Evolutionary conservation across 306 rosid species (phyloP).

Genomic region (Dalbergia cultrata): DNA sequence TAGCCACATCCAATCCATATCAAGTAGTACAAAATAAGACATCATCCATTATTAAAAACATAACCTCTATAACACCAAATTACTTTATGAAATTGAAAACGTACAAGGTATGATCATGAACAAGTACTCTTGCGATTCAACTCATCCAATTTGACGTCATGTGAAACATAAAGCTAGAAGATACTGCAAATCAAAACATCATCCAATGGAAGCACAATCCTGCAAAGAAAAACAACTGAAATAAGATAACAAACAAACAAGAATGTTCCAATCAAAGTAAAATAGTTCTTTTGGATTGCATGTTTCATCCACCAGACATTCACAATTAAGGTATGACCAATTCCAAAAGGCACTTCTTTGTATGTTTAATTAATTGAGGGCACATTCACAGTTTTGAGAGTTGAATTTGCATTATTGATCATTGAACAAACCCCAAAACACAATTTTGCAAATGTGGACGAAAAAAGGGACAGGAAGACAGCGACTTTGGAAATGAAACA

Average conservation of each 20-base stretch:
- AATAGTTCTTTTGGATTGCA: slow-evolving; percentile 31
- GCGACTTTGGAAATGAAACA: slow-evolving; percentile 9
- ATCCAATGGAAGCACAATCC: slow-evolving; percentile 42
- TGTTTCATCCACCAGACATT: slow-evolving; percentile 17
- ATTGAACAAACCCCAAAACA: background rate
- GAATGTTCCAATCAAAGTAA: slow-evolving; percentile 24
- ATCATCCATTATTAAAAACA: background rate
- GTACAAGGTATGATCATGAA: slow-evolving; percentile 45
- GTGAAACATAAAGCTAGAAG: slow-evolving; percentile 41
- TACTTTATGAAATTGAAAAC: slow-evolving; percentile 42
- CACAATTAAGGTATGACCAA: slow-evolving; percentile 16
- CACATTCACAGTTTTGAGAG: slow-evolving; percentile 24
- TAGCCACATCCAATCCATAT: slow-evolving; percentile 16
- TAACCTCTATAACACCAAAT: slow-evolving; percentile 33
- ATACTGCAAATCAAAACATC: slow-evolving; percentile 27
- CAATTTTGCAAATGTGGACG: slow-evolving; percentile 8
- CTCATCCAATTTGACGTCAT: slow-evolving; percentile 44
- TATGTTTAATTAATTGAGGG: background rate
- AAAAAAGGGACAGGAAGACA: slow-evolving; percentile 9
- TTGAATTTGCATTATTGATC: slow-evolving; percentile 20
- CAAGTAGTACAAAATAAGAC: slow-evolving; percentile 33
- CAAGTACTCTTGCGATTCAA: slow-evolving; percentile 44
- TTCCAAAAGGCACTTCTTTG: slow-evolving; percentile 26
- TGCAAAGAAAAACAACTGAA: slow-evolving; percentile 31
- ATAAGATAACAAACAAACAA: slow-evolving; percentile 15